These are phyloP conservation scores for Fistulifera pelliculosa DNA, from an alignment of 108 stramenopile genomes.

Conservation along the genomic window DNA sequence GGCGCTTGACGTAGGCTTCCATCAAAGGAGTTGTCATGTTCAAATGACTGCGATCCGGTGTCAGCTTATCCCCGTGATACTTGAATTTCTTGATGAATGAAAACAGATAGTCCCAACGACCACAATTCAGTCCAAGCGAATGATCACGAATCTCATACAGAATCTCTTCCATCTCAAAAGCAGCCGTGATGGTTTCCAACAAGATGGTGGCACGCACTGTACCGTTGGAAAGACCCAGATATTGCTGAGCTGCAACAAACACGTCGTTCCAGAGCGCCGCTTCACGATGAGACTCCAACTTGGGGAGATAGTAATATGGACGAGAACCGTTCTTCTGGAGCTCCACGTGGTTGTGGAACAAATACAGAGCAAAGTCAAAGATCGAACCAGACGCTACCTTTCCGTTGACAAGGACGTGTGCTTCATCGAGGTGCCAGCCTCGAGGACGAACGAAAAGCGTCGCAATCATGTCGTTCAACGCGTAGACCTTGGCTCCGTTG, in stretches of 20 bases:
- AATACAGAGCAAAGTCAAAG: conserved; percentile 90
- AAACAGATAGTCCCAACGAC: conserved; percentile 94
- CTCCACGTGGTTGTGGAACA: conserved; percentile 79
- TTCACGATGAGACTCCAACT: conserved; percentile 83
- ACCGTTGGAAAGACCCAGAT: conserved; percentile 72
- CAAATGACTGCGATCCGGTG: conserved; percentile 81
- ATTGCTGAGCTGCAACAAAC: conserved; percentile 71
- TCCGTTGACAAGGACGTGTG: conserved; percentile 82
- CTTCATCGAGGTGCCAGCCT: conserved; percentile 92
- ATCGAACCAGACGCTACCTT: conserved; percentile 70
- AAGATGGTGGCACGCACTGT: conserved; percentile 86
- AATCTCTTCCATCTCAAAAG: conserved; percentile 95
- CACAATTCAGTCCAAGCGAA: conserved; percentile 90
- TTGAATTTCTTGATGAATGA: conserved; percentile 89
- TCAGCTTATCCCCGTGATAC: conserved; percentile 58
- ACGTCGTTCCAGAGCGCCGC: conserved; percentile 92
- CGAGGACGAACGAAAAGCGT: conserved; percentile 84
- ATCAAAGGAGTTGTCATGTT: conserved; percentile 89
- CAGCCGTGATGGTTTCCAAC: conserved; percentile 91
- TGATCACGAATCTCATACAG: conserved; percentile 90
- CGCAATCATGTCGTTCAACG: conserved; percentile 47
- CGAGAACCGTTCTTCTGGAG: conserved; percentile 65
- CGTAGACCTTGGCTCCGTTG: conserved; percentile 77
- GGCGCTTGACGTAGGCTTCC: conserved; percentile 79
- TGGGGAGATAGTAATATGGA: conserved; percentile 89